Base-by-base conservation (phyloP, 352 stramenopile genomes). In the Globisporangium viniferum region DNA sequence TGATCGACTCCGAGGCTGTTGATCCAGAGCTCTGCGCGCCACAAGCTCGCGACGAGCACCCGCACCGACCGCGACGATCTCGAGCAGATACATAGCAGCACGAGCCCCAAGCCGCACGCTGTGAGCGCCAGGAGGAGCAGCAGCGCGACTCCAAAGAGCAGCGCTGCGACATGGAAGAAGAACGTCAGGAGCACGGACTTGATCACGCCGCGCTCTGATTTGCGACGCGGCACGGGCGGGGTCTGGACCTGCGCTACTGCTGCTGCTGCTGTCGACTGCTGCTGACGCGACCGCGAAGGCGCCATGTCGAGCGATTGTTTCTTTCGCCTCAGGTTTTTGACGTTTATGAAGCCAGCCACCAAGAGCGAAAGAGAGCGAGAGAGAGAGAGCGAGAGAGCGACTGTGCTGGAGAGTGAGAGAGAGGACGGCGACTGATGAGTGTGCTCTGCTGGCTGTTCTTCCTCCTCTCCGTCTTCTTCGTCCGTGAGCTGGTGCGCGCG, bases 11-110 rank as follows among this genome's bases (percentile, higher is more conserved):
- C 68, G 5, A 73, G 66, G 10, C 24, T 51, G 67, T 91, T 81
- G 62, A 91, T 80, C 22, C 70, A 70, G 66, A 86, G 74, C 70
- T 91, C 83, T 10, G 75, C 75, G 46, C 79, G 69, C 83, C 83
- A 91, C 15, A 91, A 70, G 66, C 73, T 82, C 46, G 75, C 74
- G 10, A 86, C 82, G 56, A 91, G 73, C 4, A 81, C 64, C 58
- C 82, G 71, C 75, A 69, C 66, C 22, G 56, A 64, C 29, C 73
- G 73, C 39, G 76, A 80, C n/a, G 73, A 79, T 3, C 68, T 63
- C 18, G 76, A 78, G 14, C 73, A 51, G 46, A 88, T 53, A 55
- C 83, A 91, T 39, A 86, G 70, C 15, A 90, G 68, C 12, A 88
- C 15, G 18, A 91, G 72, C 33, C 74, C 70, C 2, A 80, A 24